Evolutionary conservation across 805 yeast species (phyloP), one percentile per base, ranked within the genome.

Genomic region (Kodamaea hsintzibuensis): DNA sequence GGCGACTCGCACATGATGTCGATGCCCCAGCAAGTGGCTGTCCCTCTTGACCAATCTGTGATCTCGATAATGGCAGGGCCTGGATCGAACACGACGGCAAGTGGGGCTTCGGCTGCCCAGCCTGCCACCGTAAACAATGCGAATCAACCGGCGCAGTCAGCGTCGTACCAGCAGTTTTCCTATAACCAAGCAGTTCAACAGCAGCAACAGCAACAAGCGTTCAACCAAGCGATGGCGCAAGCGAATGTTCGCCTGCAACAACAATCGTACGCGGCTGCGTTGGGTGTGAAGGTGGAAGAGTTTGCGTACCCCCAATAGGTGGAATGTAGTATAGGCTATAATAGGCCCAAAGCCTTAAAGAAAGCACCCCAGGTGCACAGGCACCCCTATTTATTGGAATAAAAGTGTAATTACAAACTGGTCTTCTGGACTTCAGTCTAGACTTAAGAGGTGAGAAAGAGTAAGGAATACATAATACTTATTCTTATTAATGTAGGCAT

Each of bases 141-240:
- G 18, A 16, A n/a, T 17, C 42, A n/a, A 16, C 42, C 17, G 19
- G 47, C 42, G n/a, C 51, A n/a, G 7, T 7, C 30, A 12, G 47
- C 42, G 8, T 45, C 46, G n/a, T 42, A 49, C 47, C 52, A 42
- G 52, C 54, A 53, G 44, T 43, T 45, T 22, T 46, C 51, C 43
- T 56, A 56, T 47, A 59, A 59, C 54, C 65, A 61, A 45, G 63
- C 62, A 16, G 54, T 59, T 42, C 59, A 57, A 12, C 66, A 62
- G 50, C 61, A 60, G 39, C 66, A 63, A 54, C 42, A 42, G 40
- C 51, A 48, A 38, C 51, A 48, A 38, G 64, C 61, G 33, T 60
- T 59, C 37, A 60, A 61, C 44, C 66, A 60, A 53, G 63, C 62
- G n/a, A 53, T 61, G 51, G 45, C 42, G 30, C 45, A 39, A 35